Percentiles rank a stretch among this genome's conserved stretches.
Evolutionary conservation across 2,329 filamentous ascomycete genomes (phyloP).

Genomic region (Xylariaceae sp.): DNA sequence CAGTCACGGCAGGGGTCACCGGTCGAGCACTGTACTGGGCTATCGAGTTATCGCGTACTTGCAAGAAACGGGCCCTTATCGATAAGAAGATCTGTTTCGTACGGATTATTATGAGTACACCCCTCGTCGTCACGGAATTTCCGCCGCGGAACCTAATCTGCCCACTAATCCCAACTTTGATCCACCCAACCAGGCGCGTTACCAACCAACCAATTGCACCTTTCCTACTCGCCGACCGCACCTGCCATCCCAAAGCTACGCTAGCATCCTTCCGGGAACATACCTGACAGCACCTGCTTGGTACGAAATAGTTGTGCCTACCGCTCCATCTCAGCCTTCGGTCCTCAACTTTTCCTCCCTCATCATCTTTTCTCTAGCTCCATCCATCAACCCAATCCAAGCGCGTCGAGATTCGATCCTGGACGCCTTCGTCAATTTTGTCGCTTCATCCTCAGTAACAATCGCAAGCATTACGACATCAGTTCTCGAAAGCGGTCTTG

Average conservation of each 20-base stretch:
- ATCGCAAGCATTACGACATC: neutral
- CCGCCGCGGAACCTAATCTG: neutral
- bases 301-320: neutral
- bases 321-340: neutral
- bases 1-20: no score
- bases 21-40: no score
- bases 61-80: constrained; percentile 2
- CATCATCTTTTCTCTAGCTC: no score
- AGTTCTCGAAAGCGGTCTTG: neutral
- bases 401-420: neutral
- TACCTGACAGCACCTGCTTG: no score
- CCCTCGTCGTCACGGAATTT: no score
- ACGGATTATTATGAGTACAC: neutral
- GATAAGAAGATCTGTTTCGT: neutral
- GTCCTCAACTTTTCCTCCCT: neutral
- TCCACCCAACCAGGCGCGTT: no score
- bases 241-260: no score
- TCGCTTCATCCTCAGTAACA: neutral
- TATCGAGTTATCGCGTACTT: neutral
- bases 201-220: no score
- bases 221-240: no score
- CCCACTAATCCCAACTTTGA: no score
- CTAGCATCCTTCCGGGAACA: no score
- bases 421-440: neutral
- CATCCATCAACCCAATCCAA: neutral